Evolutionary conservation across 2,329 filamentous ascomycete genomes (phyloP).

Genomic region (Alternaria sp.): DNA sequence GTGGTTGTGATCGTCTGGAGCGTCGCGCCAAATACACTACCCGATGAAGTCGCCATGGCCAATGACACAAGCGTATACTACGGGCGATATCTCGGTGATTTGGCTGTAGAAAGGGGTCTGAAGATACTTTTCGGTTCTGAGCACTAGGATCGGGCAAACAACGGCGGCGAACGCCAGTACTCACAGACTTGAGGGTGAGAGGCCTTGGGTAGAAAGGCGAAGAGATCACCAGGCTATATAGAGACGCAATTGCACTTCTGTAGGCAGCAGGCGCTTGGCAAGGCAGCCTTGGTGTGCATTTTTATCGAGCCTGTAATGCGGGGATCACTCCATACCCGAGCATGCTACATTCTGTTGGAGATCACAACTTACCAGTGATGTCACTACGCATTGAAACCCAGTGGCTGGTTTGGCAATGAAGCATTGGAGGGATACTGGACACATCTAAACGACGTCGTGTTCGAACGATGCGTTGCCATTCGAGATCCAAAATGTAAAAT

Average conservation of each 20-base stretch:
- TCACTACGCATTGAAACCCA: neutral
- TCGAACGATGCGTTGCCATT: neutral
- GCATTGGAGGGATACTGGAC: neutral
- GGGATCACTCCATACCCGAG: neutral
- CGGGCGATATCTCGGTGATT: too few species aligned
- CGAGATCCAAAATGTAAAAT: neutral
- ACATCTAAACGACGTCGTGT: neutral
- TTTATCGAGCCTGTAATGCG: neutral
- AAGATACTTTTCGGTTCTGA: neutral
- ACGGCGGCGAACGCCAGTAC: neutral
- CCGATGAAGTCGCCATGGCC: slow-evolving; percentile 32
- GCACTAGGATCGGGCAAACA: neutral
- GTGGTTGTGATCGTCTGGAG: slow-evolving; percentile 48
- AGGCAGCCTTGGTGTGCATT: neutral
- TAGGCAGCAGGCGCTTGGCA: slow-evolving; percentile 11
- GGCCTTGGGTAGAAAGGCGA: neutral
- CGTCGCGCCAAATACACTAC: slow-evolving; percentile 47
- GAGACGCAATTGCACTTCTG: neutral
- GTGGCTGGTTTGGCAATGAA: neutral
- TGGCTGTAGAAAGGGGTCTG: neutral
- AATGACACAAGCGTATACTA: neutral
- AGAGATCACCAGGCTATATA: neutral
- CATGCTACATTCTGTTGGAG: too few species aligned
- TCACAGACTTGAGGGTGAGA: neutral
- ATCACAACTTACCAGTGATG: neutral